phyloP scores from a whole-genome alignment of 805 yeast species.

The Kluyveromyces aestuarii region DNA sequence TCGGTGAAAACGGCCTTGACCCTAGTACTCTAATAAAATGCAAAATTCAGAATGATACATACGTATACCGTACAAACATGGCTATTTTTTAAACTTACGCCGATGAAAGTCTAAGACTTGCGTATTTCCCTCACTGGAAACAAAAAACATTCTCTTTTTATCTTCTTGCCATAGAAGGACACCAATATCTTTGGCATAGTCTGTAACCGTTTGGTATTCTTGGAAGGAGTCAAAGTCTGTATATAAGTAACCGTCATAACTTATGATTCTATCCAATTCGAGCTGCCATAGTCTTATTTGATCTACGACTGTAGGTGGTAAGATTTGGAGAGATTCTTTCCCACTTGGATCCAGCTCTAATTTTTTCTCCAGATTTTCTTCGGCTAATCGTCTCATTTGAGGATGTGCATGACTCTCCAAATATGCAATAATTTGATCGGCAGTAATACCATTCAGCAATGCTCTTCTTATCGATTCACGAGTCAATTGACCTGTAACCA shows the following conservation, averaged over 20 bases:
- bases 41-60: no score
- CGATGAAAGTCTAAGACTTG: conserved; percentile 91
- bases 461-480: conserved; percentile 88
- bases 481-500: conserved; percentile 90
- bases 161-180: conserved; percentile 84
- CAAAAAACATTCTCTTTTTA: conserved; percentile 64
- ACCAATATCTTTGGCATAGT: conserved; percentile 86
- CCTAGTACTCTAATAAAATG: no score
- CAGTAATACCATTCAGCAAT: conserved; percentile 78
- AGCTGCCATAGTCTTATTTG: conserved; percentile 95
- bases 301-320: conserved; percentile 95
- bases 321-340: conserved; percentile 47
- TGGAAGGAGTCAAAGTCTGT: conserved; percentile 71
- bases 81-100: conserved; percentile 31
- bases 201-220: conserved; percentile 63
- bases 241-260: conserved; percentile 79
- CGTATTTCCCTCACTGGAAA: conserved; percentile 74
- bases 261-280: conserved; percentile 84
- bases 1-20: no score
- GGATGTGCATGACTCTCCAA: conserved; percentile 90
- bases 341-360: conserved; percentile 44
- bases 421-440: conserved; percentile 88
- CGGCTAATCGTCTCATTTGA: conserved; percentile 72
- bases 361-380: conserved; percentile 57
- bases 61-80: neutral